These are phyloP conservation scores for Tritrichomonas foetus DNA, from an alignment of 208 protist genomes.

Conservation along the genomic window DNA sequence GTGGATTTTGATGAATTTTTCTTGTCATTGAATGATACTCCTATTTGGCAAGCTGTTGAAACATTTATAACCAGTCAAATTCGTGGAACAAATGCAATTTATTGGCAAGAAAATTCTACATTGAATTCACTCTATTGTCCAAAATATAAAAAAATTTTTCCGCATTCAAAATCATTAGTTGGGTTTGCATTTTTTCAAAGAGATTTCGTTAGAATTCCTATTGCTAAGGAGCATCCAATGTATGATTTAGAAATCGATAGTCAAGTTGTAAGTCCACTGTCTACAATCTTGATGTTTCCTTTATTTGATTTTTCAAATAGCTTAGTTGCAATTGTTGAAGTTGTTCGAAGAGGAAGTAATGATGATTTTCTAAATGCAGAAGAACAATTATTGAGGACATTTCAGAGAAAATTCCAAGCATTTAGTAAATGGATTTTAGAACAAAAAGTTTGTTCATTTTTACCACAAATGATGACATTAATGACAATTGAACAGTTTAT, in stretches of 20 bases:
- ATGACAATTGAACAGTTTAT: neutral
- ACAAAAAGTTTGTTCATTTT: neutral
- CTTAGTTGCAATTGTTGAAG: neutral
- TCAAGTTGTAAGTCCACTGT: neutral
- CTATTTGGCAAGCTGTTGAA: neutral
- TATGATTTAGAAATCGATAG: slow-evolving; percentile 6
- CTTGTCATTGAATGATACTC: neutral
- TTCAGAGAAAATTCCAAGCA: neutral
- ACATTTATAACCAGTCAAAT: neutral
- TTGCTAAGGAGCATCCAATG: neutral
- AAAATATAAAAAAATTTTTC: neutral
- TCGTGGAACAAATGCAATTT: neutral
- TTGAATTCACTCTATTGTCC: neutral
- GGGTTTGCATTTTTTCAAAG: neutral
- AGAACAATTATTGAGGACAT: neutral
- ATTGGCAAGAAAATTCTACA: slow-evolving; percentile 7
- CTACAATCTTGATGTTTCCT: neutral
- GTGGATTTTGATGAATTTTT: neutral
- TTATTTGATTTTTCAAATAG: neutral
- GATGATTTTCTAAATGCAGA: neutral
- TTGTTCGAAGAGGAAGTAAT: neutral
- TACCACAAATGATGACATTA: neutral
- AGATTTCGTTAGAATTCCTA: neutral
- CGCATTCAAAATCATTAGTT: neutral
- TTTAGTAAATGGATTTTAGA: neutral